Conservation (phyloP, 768 basidiomycete genomes). For the Rubroboletus satanas region DNA sequence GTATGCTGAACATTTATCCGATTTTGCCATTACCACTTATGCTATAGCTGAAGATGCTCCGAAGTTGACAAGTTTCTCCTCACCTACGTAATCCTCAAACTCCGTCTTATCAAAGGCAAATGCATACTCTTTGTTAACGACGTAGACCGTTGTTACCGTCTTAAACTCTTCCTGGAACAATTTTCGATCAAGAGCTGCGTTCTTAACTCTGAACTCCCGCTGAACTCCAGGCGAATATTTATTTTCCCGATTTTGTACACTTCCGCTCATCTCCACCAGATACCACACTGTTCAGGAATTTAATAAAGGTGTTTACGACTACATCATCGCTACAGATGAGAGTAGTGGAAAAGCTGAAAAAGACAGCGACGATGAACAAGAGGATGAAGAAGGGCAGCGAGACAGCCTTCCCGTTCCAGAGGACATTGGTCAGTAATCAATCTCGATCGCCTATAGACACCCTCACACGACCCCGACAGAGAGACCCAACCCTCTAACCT, state of each 20-base stretch:
- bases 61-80: constrained; percentile 98
- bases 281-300: constrained; percentile 98
- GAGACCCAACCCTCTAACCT: constrained; percentile 33
- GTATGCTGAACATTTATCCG: constrained; percentile 37
- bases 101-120: constrained; percentile 94
- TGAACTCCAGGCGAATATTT: constrained; percentile 73
- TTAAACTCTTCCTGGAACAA: constrained; percentile 98
- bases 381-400: constrained; percentile 30
- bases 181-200: constrained; percentile 96
- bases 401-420: background rate
- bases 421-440: constrained; percentile 31
- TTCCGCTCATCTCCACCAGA: constrained; percentile 36
- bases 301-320: constrained; percentile 97
- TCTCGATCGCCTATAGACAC: constrained; percentile 19
- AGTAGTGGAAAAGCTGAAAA: constrained; percentile 52
- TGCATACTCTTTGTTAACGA: constrained; percentile 96
- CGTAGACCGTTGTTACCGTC: constrained; percentile 88
- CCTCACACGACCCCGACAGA: constrained; percentile 37
- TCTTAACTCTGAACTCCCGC: constrained; percentile 89
- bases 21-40: background rate
- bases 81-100: constrained; percentile 92
- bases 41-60: constrained; percentile 53
- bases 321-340: constrained; percentile 98
- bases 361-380: constrained; percentile 46
- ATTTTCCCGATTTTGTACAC: background rate